phyloP scores from a whole-genome alignment of 768 basidiomycete genomes.

The Crassisporium funariophilum region DNA sequence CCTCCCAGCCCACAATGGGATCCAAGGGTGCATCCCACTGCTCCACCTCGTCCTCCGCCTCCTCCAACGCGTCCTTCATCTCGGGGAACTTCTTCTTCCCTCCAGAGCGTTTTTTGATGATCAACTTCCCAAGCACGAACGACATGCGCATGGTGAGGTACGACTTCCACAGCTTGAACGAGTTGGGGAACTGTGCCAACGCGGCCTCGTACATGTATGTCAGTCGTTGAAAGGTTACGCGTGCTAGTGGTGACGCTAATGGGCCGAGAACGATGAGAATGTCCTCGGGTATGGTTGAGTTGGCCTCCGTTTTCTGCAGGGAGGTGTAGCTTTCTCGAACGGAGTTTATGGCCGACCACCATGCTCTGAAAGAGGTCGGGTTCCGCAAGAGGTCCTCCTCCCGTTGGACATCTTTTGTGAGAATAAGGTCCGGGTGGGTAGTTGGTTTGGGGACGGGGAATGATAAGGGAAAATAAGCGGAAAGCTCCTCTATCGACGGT shows the following conservation, averaged over 20 bases:
- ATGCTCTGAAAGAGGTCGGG: slow-evolving; percentile 87
- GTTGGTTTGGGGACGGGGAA: slow-evolving; percentile 81
- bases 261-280: slow-evolving; percentile 70
- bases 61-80: slow-evolving; percentile 88
- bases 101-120: slow-evolving; percentile 74
- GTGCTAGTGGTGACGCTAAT: slow-evolving; percentile 69
- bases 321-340: slow-evolving; percentile 66
- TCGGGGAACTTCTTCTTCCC: slow-evolving; percentile 92
- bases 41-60: slow-evolving; percentile 77
- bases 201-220: slow-evolving; percentile 96
- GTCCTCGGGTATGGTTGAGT: slow-evolving; percentile 45
- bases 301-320: slow-evolving; percentile 57
- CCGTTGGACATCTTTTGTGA: slow-evolving; percentile 74
- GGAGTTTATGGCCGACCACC: slow-evolving; percentile 86
- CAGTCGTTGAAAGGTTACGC: slow-evolving; percentile 79
- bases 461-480: slow-evolving; percentile 78
- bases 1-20: slow-evolving; percentile 90
- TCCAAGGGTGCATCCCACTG: slow-evolving; percentile 89
- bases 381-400: slow-evolving; percentile 95
- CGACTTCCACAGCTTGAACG: slow-evolving; percentile 95
- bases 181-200: slow-evolving; percentile 80
- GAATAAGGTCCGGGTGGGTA: slow-evolving; percentile 76
- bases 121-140: slow-evolving; percentile 80
- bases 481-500: slow-evolving; percentile 48
- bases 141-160: slow-evolving; percentile 84